Evolutionary conservation across 345 rosid species (phyloP), one percentile per base, ranked within the genome.

Genomic region (Zanthoxylum bungeanum): DNA sequence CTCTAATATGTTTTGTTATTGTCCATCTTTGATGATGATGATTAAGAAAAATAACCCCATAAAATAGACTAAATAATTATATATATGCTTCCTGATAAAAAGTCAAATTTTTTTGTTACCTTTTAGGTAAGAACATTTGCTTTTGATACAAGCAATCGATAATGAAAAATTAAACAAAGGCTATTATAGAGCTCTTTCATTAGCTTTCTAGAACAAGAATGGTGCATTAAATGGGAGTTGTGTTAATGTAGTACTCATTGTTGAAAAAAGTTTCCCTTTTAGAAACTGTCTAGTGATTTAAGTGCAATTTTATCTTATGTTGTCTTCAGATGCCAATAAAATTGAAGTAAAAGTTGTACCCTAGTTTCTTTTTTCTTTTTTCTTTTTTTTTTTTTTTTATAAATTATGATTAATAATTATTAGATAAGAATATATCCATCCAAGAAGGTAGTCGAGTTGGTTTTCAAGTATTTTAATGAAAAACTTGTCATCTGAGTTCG

Each of bases 21-120:
- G 71, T 71, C 77, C 44, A 37, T 47, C 55, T 70, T 68, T 22
- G 24, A 46, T 44, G 64, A 64, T 21, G 75, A 74, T 40, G 53
- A 22, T 12, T 37, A 4, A 12, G 68, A 68, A 5, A 68, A 63
- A 58, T 75, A n/a, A 63, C 50, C 46, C 27, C 7, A 16, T 8
- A 27, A 42, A 61, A 57, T 61, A 49, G 57, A 57, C 25, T 21
- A 28, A 37, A n/a, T 27, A 64, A 7, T 11, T 30, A 24, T 73
- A 52, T 34, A 64, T 55, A 52, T 71, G n/a, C 46, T 75, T 19
- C 19, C 31, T 52, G 61, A 19, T 31, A 25, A 66, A 64, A 76
- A 74, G 83, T 81, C 87, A 78, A 83, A 72, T 60, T 60, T 75
- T 73, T 76, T 78, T 78, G 84, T 80, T 83, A 76, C 72, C 55